Evolutionary conservation across 2,329 filamentous ascomycete species (phyloP), one percentile per base, ranked within the genome.

Genomic region (Colletotrichum tofieldiae): DNA sequence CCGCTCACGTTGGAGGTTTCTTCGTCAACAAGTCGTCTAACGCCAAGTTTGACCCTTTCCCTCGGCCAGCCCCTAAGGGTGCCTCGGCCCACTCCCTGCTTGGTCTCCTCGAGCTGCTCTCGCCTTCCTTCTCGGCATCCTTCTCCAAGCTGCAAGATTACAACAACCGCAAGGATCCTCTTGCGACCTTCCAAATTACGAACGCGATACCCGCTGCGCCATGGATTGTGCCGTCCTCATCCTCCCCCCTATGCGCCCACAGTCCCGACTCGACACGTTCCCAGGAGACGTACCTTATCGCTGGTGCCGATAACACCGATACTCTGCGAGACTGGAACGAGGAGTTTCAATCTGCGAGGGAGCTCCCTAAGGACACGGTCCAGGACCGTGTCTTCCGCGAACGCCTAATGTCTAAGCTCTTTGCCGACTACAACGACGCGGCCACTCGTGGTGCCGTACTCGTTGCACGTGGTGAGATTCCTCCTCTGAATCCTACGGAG

Each of bases 251-350:
- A 74, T 91, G 88, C 78, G 85, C 90, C 70, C 96, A 99, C 81
- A 90, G 93, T 78, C 82, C 95, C 32, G 96, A 99, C 81, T 89
- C 95, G 74, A 94, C 95, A 29, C 91, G 97, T 67, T 94, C 95
- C 29, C 96, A 99, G 83, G 96, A 99, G 86, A 94, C 93, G 60
- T 98, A 94, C 80, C 86, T 99, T 72, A 91, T 98, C 72, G 90
- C 94, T 26, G 97, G 97, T 39, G 92, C 95, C 35, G 96, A 99
- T 79, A 98, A 96, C 80, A 94, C 94, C 0, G 96, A 99, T 79
- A 98, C 95, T 5, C 86, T 99, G 74, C 91, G 96, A 71, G 96
- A 99, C 82, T 99, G 97, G 96, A 99, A 99, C 78, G 96, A 99
- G 82, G 96, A 99, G 80, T 97, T 99, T 80, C 96, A 99, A 82